phyloP scores from a whole-genome alignment of 202 grass and related monocot species.

The Schoenoplectus triqueter region DNA sequence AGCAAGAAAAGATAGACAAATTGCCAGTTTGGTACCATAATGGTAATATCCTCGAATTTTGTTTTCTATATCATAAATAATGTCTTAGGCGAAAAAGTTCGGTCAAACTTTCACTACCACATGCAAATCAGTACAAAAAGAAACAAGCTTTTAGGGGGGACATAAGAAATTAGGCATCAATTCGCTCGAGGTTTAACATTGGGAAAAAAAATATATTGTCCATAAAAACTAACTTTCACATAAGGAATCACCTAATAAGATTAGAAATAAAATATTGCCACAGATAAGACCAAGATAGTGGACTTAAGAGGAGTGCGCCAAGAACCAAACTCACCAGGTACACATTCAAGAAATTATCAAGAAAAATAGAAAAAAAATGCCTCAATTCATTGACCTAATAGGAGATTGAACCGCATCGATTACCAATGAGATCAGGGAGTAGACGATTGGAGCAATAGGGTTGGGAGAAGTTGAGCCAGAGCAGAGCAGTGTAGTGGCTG shows the following conservation, averaged over 20 bases:
- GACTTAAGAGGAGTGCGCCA: neutral
- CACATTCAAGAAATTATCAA: constrained; percentile 14
- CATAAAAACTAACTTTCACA: neutral
- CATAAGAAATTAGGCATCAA: neutral
- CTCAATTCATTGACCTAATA: neutral
- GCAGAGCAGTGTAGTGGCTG: constrained; percentile 21
- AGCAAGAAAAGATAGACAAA: no score
- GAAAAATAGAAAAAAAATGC: neutral
- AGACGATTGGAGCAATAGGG: constrained; percentile 45
- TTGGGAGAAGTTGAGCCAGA: constrained; percentile 53
- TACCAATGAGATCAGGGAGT: constrained; percentile 60
- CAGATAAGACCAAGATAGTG: neutral
- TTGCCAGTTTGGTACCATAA: neutral
- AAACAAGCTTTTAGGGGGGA: neutral
- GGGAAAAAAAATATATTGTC: neutral
- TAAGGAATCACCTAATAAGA: neutral
- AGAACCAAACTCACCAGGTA: neutral
- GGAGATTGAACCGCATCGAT: no score
- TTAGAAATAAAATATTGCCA: neutral
- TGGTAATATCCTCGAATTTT: neutral
- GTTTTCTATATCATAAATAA: neutral
- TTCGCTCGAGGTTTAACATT: neutral
- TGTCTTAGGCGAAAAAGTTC: neutral
- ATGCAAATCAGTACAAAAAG: neutral
- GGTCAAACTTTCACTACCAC: neutral